phyloP scores from a whole-genome alignment of 2,329 filamentous ascomycete species.

The Xylaria sp. region DNA sequence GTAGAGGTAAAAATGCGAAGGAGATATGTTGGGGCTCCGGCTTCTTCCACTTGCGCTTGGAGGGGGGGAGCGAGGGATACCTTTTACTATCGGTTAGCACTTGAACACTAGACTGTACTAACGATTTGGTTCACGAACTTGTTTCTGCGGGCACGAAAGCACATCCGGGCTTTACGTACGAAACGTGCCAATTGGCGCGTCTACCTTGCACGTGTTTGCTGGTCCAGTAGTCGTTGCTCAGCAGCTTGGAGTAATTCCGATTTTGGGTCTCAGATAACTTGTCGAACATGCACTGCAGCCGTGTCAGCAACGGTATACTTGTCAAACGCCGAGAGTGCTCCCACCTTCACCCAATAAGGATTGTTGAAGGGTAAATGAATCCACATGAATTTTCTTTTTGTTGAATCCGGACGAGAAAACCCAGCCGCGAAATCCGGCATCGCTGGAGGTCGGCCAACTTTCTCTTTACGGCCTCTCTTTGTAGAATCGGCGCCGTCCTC shows the following conservation, averaged over 20 bases:
- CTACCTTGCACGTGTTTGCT: constrained; percentile 54
- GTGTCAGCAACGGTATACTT: constrained; percentile 36
- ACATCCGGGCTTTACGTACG: constrained; percentile 55
- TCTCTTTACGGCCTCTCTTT: constrained; percentile 17
- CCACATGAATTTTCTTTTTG: constrained; percentile 60
- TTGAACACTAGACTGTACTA: neutral
- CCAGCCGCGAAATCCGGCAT: constrained; percentile 45
- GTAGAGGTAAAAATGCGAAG: constrained; percentile 55
- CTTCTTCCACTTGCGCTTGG: constrained; percentile 37
- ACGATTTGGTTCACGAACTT: constrained; percentile 32
- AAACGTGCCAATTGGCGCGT: constrained; percentile 56
- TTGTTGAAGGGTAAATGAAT: constrained; percentile 64
- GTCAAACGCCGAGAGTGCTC: constrained; percentile 21
- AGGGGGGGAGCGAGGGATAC: constrained; percentile 46
- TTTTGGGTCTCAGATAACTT: constrained; percentile 54
- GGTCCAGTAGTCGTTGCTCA: constrained; percentile 55
- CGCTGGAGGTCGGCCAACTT: constrained; percentile 24
- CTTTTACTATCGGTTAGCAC: constrained; percentile 27
- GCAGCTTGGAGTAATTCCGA: constrained; percentile 47
- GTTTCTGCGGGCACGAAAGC: constrained; percentile 50
- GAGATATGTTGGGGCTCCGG: constrained; percentile 32
- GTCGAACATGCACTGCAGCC: constrained; percentile 42
- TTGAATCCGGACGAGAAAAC: constrained; percentile 48
- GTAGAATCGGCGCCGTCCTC: constrained; percentile 2
- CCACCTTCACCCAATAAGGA: constrained; percentile 62